Conservation (phyloP, 169 alveolate species). For the Plasmodium gonderi region DNA sequence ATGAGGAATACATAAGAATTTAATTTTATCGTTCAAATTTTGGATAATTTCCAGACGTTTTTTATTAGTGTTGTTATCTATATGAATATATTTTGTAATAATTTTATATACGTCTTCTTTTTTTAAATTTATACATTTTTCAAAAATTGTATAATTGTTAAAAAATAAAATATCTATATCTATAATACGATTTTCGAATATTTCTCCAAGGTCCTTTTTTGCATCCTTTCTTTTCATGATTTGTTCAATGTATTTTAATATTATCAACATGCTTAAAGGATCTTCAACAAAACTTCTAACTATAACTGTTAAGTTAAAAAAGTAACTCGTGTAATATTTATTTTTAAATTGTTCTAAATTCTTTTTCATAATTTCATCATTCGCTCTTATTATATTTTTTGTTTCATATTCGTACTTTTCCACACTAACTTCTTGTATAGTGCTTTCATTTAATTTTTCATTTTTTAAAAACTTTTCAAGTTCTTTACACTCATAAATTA, state of each 20-base stretch:
- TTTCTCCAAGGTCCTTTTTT: conserved; percentile 11
- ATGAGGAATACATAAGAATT: conserved; percentile 54
- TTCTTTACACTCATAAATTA: conserved; percentile 43
- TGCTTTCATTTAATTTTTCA: conserved; percentile 28
- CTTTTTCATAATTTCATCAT: conserved; percentile 48
- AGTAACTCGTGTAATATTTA: conserved; percentile 54
- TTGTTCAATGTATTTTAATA: conserved; percentile 47
- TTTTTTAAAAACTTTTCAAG: conserved; percentile 24
- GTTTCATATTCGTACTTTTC: conserved; percentile 13
- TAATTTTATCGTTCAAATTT: conserved; percentile 2
- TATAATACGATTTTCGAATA: conserved; percentile 52
- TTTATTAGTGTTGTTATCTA: not conserved
- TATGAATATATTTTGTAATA: conserved; percentile 14
- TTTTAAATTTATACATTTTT: not conserved
- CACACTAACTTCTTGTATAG: not conserved
- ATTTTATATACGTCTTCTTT: conserved; percentile 1
- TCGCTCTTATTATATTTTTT: conserved; percentile 12
- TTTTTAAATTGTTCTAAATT: conserved; percentile 22
- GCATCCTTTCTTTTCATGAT: conserved; percentile 40
- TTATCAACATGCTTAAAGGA: conserved; percentile 35
- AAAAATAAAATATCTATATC: conserved; percentile 66
- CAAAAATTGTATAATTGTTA: conserved; percentile 45
- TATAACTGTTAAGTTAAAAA: conserved; percentile 44
- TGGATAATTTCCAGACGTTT: not conserved
- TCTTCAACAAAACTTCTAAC: conserved; percentile 42